These are phyloP conservation scores for Didymella lethalis DNA, from an alignment of 2,329 filamentous ascomycete species.

Conservation along the genomic window DNA sequence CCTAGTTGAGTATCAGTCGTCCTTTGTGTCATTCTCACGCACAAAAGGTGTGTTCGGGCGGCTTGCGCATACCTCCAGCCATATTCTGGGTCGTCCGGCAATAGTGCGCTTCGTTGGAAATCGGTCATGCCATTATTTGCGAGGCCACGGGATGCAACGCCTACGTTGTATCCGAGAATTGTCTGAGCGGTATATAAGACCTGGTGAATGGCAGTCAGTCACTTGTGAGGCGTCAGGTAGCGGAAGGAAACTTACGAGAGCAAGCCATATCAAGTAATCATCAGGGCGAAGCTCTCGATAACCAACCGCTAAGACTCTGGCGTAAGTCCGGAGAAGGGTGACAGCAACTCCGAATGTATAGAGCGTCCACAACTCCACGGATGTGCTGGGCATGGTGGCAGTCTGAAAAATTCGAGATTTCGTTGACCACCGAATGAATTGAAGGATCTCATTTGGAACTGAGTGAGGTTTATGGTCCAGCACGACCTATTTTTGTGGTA, in stretches of 20 bases:
- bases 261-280: constrained; percentile 32
- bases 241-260: constrained; percentile 17
- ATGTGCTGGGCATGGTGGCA: constrained; percentile 1
- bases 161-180: constrained; percentile 59
- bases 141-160: constrained; percentile 60
- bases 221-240: neutral
- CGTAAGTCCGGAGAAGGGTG: constrained; percentile 27
- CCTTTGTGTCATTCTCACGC: too few species aligned
- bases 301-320: constrained; percentile 25
- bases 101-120: constrained; percentile 51
- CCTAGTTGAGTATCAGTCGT: constrained; percentile 49
- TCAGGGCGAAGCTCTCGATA: constrained; percentile 25
- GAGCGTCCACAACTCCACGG: constrained; percentile 30
- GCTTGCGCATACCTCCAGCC: constrained; percentile 1
- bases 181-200: constrained; percentile 62
- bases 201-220: constrained; percentile 38
- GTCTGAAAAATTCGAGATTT: neutral
- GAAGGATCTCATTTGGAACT: neutral
- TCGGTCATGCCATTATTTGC: constrained; percentile 61
- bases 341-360: constrained; percentile 25
- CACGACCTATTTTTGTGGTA: neutral
- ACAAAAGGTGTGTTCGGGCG: too few species aligned
- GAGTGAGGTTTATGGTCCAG: neutral
- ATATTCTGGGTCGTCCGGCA: constrained; percentile 23
- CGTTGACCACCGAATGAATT: neutral